Base-by-base conservation (phyloP, 1,139 yeast species). In the Yamadazyma diospyri region DNA sequence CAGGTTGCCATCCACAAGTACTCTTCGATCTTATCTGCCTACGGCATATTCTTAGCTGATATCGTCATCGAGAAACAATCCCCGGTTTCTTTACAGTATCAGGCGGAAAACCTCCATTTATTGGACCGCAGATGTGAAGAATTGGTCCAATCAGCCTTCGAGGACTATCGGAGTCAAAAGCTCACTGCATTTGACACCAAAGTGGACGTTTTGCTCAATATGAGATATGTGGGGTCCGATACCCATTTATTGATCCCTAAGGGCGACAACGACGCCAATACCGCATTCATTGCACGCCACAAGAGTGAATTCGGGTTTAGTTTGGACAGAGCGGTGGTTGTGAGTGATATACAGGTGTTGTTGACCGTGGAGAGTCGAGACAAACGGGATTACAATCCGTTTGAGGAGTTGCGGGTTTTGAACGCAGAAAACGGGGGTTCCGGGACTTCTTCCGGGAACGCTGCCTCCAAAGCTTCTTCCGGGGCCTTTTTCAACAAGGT, bases 221-320 rank as follows among this genome's bases (percentile, higher is more conserved):
- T 89, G 69, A 71, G 94, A 48, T 89, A 85, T 53, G 76, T 78
- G 40, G 97, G 97, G 5, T 82, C 95, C 12, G 97, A 88, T 51
- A 82, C 96, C 3, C 81, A 82, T 29, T 64, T 89, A 42, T 81
- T 88, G 80, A 76, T 85, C 23, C 57, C 57, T 3, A 51, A 51
- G 20, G 27, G 47, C 42, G 27, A 19, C 1, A 47, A 43, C 4
- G 46, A 56, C 41, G 57, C 63, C 11, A 62, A 50, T 29, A 27
- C 39, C 10, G 46, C 43, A 29, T 67, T 67, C 37, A 45, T 64
- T 16, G 41, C 46, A 9, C 55, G 64, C 41, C 71, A 67, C 40
- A 46, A 48, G 27, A 43, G 43, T 19, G 73, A 67, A 39, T 67
- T 65, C 46, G 73, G 73, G 0, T 67, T 67, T 43, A 56, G 57